Evolutionary conservation across 2,329 filamentous ascomycete genomes (phyloP).

Genomic region (Curvularia lunata): DNA sequence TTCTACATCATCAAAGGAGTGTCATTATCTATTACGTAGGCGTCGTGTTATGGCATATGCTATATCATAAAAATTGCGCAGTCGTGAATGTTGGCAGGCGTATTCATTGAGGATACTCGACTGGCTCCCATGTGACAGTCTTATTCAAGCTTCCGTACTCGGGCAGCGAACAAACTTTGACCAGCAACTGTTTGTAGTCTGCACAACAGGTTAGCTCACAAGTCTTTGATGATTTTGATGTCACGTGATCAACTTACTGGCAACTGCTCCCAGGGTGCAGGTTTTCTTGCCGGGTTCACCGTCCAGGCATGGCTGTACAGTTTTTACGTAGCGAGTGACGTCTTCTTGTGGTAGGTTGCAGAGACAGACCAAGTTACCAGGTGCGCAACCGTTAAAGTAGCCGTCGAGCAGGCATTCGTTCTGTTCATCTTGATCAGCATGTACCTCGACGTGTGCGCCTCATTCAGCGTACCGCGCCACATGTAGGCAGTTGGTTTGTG

Average conservation of each 20-base stretch:
- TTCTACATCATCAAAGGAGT: not conserved
- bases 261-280: slow-evolving; percentile 26
- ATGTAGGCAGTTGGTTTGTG: slow-evolving; percentile 19
- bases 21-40: slow-evolving; percentile 18
- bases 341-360: slow-evolving; percentile 26
- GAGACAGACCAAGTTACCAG: slow-evolving; percentile 17
- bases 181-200: slow-evolving; percentile 29
- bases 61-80: slow-evolving; percentile 7
- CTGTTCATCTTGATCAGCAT: not conserved
- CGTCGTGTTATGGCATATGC: not conserved
- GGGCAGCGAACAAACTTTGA: slow-evolving; percentile 15
- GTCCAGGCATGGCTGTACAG: slow-evolving; percentile 29
- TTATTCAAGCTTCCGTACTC: slow-evolving; percentile 20
- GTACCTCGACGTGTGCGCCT: not conserved
- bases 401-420: slow-evolving; percentile 8
- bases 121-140: slow-evolving; percentile 14
- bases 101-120: not conserved
- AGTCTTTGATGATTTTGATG: not conserved
- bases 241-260: slow-evolving; percentile 16
- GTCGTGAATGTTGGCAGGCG: slow-evolving; percentile 2
- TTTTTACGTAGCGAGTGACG: slow-evolving; percentile 21
- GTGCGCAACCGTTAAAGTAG: slow-evolving; percentile 19
- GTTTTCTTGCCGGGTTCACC: slow-evolving; percentile 13
- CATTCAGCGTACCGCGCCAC: slow-evolving; percentile 19
- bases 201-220: not conserved